phyloP scores from a whole-genome alignment of 2,329 filamentous ascomycete genomes.

The Colletotrichum musae region DNA sequence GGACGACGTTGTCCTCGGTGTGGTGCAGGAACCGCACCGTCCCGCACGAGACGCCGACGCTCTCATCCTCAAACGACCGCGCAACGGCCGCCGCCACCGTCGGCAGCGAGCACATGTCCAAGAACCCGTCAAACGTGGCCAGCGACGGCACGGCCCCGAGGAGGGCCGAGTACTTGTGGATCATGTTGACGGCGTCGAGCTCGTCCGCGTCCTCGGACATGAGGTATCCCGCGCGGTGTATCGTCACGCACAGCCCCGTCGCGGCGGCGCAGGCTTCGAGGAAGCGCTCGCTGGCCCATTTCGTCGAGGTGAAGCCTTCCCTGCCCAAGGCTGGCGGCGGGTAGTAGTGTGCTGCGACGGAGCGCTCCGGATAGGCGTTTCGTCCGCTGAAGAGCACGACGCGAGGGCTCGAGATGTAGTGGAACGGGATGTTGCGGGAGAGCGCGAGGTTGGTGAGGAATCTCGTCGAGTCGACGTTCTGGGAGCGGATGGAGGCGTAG shows the following conservation, averaged over 20 bases:
- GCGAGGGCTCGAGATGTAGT: constrained; percentile 55
- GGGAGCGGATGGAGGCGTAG: constrained; percentile 46
- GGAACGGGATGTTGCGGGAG: constrained; percentile 44
- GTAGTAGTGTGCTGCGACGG: constrained; percentile 42
- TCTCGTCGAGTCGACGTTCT: constrained; percentile 51
- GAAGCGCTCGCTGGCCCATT: constrained; percentile 53
- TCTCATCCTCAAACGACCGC: neutral
- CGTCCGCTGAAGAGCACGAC: constrained; percentile 25
- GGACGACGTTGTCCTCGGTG: constrained; percentile 24
- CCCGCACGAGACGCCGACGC: neutral
- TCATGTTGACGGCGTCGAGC: constrained; percentile 31
- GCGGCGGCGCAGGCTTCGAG: constrained; percentile 45
- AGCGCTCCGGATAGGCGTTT: constrained; percentile 40
- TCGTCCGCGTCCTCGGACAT: constrained; percentile 32
- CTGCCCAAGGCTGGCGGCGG: constrained; percentile 48
- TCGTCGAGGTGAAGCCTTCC: constrained; percentile 52
- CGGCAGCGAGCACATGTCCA: constrained; percentile 24
- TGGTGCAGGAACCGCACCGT: constrained; percentile 8
- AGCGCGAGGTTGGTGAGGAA: constrained; percentile 47
- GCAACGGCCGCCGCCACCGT: constrained; percentile 3
- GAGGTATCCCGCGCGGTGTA: constrained; percentile 48
- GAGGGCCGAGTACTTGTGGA: constrained; percentile 21
- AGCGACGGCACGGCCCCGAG: constrained; percentile 16
- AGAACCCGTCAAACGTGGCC: constrained; percentile 15
- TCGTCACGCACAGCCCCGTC: constrained; percentile 43